Base-by-base conservation (phyloP, 2,329 filamentous ascomycete species). In the Colletotrichum falcatum region DNA sequence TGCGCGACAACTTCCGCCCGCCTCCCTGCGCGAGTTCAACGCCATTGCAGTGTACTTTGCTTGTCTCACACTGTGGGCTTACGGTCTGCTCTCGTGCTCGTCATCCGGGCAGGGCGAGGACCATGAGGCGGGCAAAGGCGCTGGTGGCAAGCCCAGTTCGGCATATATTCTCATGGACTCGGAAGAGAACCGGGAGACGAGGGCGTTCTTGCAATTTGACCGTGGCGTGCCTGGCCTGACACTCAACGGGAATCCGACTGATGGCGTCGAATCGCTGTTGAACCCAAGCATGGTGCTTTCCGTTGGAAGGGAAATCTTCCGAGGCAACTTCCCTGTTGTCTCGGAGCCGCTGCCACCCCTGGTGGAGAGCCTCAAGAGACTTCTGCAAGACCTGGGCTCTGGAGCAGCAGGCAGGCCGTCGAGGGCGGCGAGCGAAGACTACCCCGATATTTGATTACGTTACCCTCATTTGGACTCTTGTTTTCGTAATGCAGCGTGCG, bases 1-100 rank as follows among this genome's bases (percentile, higher is more conserved):
- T 35, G 73, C 74, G 2, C 73, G 72, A 14, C 51, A 63, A 23
- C 66, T 75, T 0, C 72, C 73, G 0, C 70, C 67, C 9, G 75
- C 71, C 0, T 68, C 73, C 0, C 74, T 78, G 18, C 70, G 73
- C 11, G 75, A 74, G 0, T 74, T 74, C 9, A 70, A 71, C 26
- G 77, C 76, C 0, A 76, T 78, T 20, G 75, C 77, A 0, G 51
- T 79, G 0, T 79, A 78, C 12, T 75, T 77, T 33, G 77, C 78
- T 0, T 76, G 74, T 12, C 63, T 78, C 2, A 74, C 76, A 0
- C 76, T 79, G 5, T 77, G 77, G 76, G 76, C 75, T 0, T 78
- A 70, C 58, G 64, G 71, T 6, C 30, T 74, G 26, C 53, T 72
- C 5, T 70, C 60, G 3, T 64, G 60, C 49, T 61, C 69, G 16